Evolutionary conservation across 345 rosid species (phyloP).

Genomic region (Salix exigua): DNA sequence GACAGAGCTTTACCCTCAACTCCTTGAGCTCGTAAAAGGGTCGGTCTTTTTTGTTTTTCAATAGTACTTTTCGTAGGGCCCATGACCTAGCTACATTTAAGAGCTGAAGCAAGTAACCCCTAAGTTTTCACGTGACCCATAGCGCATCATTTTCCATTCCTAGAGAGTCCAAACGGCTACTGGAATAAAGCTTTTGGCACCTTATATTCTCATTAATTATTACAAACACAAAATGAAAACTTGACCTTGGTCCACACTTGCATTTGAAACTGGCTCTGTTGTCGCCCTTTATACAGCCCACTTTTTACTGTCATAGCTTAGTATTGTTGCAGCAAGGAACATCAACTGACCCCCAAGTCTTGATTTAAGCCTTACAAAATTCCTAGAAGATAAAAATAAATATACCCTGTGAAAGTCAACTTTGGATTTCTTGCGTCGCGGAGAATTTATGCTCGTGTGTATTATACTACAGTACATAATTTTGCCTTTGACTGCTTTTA

Average conservation of each 20-base stretch:
- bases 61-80: not conserved
- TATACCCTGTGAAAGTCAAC: not conserved
- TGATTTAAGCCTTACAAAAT: not conserved
- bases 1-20: conserved; percentile 80
- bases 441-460: not conserved
- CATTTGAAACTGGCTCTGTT: not conserved
- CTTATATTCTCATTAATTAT: not conserved
- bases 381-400: not conserved
- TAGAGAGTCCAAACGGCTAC: not conserved
- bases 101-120: not conserved
- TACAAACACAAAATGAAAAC: not conserved
- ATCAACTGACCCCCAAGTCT: too few species aligned
- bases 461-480: not conserved
- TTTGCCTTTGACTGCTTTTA: conserved; percentile 13
- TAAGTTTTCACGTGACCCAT: conserved; percentile 25
- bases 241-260: not conserved
- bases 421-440: not conserved
- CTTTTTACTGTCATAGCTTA: not conserved
- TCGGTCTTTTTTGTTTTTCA: conserved; percentile 23
- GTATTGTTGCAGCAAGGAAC: not conserved
- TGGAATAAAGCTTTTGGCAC: not conserved
- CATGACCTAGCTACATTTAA: conserved; percentile 2
- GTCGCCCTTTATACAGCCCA: not conserved
- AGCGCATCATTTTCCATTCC: conserved; percentile 17
- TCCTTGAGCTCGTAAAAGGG: conserved; percentile 84